These are phyloP conservation scores for Aspergillus intermedius DNA, from an alignment of 2,329 filamentous ascomycete species.

Conservation along the genomic window DNA sequence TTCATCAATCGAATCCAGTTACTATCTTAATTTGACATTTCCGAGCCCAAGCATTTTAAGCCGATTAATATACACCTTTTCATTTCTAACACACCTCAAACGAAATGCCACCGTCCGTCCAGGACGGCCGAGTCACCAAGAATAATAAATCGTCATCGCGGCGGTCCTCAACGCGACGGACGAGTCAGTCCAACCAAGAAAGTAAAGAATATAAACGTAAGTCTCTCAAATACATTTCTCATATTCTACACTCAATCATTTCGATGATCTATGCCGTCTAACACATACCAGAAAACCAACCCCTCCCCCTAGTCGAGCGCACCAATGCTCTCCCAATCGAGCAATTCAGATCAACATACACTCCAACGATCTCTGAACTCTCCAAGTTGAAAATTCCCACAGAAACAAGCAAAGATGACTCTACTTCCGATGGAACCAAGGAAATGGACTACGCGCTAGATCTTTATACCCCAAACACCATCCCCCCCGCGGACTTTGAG, in stretches of 20 bases:
- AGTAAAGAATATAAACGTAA: not conserved
- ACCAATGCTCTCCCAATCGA: constrained; percentile 35
- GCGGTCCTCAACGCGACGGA: not conserved
- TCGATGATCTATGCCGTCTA: not conserved
- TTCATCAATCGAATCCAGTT: no score
- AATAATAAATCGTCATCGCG: constrained; percentile 9
- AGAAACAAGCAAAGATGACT: constrained; percentile 1
- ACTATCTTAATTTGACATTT: no score
- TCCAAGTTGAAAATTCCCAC: not conserved
- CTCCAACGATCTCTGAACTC: constrained; percentile 11
- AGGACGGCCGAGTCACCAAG: constrained; percentile 21
- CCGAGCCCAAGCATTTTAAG: no score
- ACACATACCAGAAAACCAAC: constrained; percentile 6
- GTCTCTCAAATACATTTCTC: not conserved
- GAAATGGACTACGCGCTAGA: constrained; percentile 15
- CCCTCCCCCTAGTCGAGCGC: constrained; percentile 32
- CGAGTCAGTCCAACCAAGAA: not conserved
- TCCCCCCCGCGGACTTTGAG: constrained; percentile 38
- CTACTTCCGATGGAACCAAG: no score
- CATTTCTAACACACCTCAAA: not conserved
- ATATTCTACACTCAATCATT: not conserved
- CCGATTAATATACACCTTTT: no score
- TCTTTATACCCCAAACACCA: constrained; percentile 29
- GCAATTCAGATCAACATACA: constrained; percentile 34
- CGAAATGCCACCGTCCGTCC: constrained; percentile 14